These are phyloP conservation scores for Alternaria brassicicola DNA, from an alignment of 2,329 filamentous ascomycete genomes.

Conservation along the genomic window DNA sequence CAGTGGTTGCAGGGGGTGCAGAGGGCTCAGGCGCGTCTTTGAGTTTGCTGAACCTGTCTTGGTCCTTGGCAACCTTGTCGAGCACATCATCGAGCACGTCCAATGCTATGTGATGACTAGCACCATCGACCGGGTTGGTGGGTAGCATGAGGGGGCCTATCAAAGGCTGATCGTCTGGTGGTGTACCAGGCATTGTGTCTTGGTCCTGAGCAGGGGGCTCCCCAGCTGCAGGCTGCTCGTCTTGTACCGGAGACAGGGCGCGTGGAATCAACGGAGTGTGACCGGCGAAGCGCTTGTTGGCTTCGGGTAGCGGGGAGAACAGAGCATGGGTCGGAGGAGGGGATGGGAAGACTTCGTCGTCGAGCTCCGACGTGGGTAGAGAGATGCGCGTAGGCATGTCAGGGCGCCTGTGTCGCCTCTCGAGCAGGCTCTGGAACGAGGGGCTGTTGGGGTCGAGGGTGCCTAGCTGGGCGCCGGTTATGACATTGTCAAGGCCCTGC, in stretches of 20 bases:
- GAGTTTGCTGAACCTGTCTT: conserved; percentile 24
- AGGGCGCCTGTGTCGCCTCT: conserved; percentile 32
- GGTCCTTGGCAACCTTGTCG: conserved; percentile 32
- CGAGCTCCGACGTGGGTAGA: conserved; percentile 26
- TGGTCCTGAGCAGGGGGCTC: conserved; percentile 18
- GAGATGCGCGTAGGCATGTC: conserved; percentile 32
- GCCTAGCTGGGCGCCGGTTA: conserved; percentile 8
- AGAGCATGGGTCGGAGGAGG: conserved; percentile 40
- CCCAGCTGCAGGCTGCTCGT: conserved; percentile 13
- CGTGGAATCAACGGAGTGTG: conserved; percentile 45
- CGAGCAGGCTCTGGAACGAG: conserved; percentile 26
- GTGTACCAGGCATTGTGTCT: conserved; percentile 16
- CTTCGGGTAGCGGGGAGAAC: conserved; percentile 43
- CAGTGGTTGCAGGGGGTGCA: neutral
- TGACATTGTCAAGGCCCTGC: conserved; percentile 18
- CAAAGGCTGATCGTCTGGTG: conserved; percentile 31
- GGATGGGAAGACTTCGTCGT: conserved; percentile 37
- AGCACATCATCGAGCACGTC: conserved; percentile 36
- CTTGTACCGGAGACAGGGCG: conserved; percentile 19
- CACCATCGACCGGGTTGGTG: conserved; percentile 38
- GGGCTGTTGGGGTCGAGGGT: conserved; percentile 7
- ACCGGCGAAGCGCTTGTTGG: conserved; percentile 45
- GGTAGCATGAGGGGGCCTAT: conserved; percentile 43
- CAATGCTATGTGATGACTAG: conserved; percentile 38
- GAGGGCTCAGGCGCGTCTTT: conserved; percentile 22